Evolutionary conservation across 495 filamentous ascomycete species (phyloP).

Genomic region (Massariosphaeria phaeospora): DNA sequence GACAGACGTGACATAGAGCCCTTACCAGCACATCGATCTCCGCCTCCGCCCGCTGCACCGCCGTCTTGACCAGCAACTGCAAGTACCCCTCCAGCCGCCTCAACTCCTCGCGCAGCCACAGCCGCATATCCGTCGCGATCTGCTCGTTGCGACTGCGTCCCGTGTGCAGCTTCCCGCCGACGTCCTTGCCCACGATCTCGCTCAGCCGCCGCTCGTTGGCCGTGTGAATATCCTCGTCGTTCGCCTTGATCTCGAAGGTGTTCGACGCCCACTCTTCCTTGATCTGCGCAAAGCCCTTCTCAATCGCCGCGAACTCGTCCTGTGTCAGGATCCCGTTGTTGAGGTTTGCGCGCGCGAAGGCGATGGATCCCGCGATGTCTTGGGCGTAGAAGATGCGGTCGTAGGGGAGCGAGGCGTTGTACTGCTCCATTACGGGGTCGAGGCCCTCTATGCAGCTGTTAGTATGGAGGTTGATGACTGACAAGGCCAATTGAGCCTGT

Average conservation of each 20-base stretch:
- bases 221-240: constrained; percentile 83
- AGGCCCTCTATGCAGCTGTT: constrained; percentile 55
- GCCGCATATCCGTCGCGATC: constrained; percentile 85
- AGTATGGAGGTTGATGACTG: constrained; percentile 29
- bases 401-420: constrained; percentile 82
- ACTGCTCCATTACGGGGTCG: constrained; percentile 82
- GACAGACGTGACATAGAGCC: constrained; percentile 3
- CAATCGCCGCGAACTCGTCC: constrained; percentile 71
- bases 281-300: constrained; percentile 66
- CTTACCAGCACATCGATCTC: constrained; percentile 62
- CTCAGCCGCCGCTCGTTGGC: constrained; percentile 87
- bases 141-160: constrained; percentile 92
- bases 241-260: constrained; percentile 56
- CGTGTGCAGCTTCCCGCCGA: constrained; percentile 89
- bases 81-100: constrained; percentile 65
- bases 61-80: constrained; percentile 64
- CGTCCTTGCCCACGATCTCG: constrained; percentile 81
- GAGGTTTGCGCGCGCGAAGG: constrained; percentile 79
- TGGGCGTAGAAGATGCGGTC: constrained; percentile 78
- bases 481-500: not conserved
- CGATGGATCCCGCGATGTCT: constrained; percentile 75
- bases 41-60: constrained; percentile 66
- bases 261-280: constrained; percentile 66
- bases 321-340: constrained; percentile 68
- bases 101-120: constrained; percentile 82